These are phyloP conservation scores for Lactifluus rugatus DNA, from an alignment of 768 basidiomycete species.

Conservation along the genomic window DNA sequence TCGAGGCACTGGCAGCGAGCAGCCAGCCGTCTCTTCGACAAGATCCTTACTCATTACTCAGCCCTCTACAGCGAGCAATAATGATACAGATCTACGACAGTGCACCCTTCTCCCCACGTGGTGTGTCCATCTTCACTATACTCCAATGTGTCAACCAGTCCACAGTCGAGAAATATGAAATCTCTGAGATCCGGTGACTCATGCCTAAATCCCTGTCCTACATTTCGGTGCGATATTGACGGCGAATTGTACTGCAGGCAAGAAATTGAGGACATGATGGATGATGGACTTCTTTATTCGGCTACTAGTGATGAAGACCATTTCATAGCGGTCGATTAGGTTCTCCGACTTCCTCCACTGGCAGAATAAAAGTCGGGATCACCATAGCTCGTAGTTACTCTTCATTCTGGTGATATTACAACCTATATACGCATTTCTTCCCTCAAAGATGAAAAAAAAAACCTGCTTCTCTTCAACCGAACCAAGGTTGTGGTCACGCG, in stretches of 20 bases:
- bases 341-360: neutral
- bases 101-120: neutral
- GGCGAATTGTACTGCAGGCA: slow-evolving; percentile 8
- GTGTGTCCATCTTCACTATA: slow-evolving; percentile 8
- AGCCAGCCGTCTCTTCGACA: neutral
- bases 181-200: slow-evolving; percentile 3
- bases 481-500: too few species aligned
- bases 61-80: slow-evolving; percentile 14
- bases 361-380: too few species aligned
- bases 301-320: slow-evolving; percentile 10
- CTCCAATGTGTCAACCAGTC: neutral
- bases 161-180: neutral
- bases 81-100: slow-evolving; percentile 17
- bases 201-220: neutral
- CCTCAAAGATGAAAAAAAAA: too few species aligned
- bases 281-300: slow-evolving; percentile 15
- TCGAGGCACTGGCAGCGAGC: neutral
- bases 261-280: slow-evolving; percentile 21
- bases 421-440: too few species aligned
- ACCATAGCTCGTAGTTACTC: too few species aligned
- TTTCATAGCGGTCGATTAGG: slow-evolving; percentile 10
- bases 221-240: neutral
- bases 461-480: too few species aligned
- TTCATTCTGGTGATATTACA: too few species aligned
- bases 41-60: slow-evolving; percentile 19